phyloP scores from a whole-genome alignment of 148 eudicot species.

The Fagopyrum homotropicum region DNA sequence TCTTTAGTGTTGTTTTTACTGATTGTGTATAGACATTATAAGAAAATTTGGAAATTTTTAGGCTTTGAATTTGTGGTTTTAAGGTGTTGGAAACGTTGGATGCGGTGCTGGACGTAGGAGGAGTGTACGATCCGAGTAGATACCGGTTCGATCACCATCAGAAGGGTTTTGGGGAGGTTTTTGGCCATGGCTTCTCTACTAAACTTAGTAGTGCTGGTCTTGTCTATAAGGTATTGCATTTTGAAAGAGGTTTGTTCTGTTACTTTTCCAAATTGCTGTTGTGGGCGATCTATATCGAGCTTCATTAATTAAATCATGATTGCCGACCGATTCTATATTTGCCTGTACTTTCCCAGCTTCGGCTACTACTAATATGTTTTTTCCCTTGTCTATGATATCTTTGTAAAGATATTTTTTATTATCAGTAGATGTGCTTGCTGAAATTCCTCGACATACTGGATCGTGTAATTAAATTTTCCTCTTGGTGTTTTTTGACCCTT shows the following conservation, averaged over 20 bases:
- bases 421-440: neutral
- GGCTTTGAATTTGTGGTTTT: slow-evolving; percentile 10
- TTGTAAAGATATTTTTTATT: neutral
- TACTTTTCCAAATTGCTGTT: neutral
- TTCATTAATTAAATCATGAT: neutral
- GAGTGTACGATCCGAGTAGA: slow-evolving; percentile 62
- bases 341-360: neutral
- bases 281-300: neutral
- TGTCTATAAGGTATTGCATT: slow-evolving; percentile 53
- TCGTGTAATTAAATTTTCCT: neutral
- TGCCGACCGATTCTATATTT: neutral
- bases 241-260: neutral
- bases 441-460: neutral
- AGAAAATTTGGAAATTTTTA: neutral
- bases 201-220: slow-evolving; percentile 97
- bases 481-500: neutral
- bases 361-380: neutral
- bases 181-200: slow-evolving; percentile 76
- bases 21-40: neutral
- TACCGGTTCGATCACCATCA: slow-evolving; percentile 93
- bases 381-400: neutral
- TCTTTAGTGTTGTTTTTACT: neutral
- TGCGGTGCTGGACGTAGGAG: slow-evolving; percentile 94
- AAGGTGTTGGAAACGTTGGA: slow-evolving; percentile 78
- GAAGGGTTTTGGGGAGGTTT: slow-evolving; percentile 86